Base-by-base conservation (phyloP, 345 rosid genomes). In the Tarenaya hassleriana region DNA sequence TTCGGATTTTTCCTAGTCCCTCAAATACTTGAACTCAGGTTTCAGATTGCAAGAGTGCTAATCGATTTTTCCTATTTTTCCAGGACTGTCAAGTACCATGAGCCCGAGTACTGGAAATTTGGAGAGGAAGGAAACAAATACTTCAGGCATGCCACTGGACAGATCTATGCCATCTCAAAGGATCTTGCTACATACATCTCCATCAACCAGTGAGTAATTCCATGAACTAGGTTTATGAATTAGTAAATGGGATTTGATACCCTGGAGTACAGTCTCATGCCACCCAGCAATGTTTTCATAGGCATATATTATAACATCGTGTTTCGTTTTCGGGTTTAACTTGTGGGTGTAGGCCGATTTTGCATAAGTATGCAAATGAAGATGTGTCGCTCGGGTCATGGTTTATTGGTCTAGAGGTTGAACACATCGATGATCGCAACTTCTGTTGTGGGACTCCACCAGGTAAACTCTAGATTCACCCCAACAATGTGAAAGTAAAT, bases 61-160 rank as follows among this genome's bases (percentile, higher is more conserved):
- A 33, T 18, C 19, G 5, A 37, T 8, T 52, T 47, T 45, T 20
- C 39, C 27, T 8, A 64, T 20, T 33, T 37, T 20, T 31, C 24
- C 58, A 83, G 98, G 79, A 78, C 56, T 66, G 97, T 84, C 63
- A 92, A 88, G 69, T 92, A 92, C 69, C 94, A 78, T 31, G 98
- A 92, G 62, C 97, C 98, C 6, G 98, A 92, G 69, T 78, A 68
- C 65, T 92, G 98, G 98, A 92, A 88, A 85, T 92, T 88, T 60
- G 98, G 95, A 42, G 97, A 85, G 41, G 94, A 75, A 48, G 98
- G 98, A 41, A 92, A 85, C 78, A 83, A 83, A 55, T 92, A 88
- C 63, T 92, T 92, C 20, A 79, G 91, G 56, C 98, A 92, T 70
- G 98, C 97, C 40, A 81, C 97, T 17, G 97, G 98, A 48, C 98